Conservation (phyloP, 2,329 filamentous ascomycete genomes). For the Clonostachys solani region DNA sequence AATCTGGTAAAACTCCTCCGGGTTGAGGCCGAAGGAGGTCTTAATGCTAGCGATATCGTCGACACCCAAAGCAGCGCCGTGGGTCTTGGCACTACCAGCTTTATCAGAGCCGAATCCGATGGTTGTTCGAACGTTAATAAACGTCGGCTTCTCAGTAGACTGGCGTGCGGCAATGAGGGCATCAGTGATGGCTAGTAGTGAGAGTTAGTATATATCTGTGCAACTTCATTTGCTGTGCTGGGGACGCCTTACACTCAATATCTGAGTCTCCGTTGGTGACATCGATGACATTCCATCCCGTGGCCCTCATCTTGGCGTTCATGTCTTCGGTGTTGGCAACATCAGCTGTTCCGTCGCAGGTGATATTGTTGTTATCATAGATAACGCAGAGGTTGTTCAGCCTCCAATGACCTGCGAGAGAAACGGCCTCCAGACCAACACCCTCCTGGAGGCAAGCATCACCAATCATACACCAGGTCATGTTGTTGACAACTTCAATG, state of each 20-base stretch:
- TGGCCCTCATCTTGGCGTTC: slow-evolving; percentile 53
- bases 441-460: slow-evolving; percentile 57
- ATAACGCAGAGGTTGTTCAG: slow-evolving; percentile 53
- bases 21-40: slow-evolving; percentile 20
- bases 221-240: too few species aligned
- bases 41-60: slow-evolving; percentile 41
- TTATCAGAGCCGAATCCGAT: slow-evolving; percentile 46
- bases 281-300: slow-evolving; percentile 51
- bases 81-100: slow-evolving; percentile 46
- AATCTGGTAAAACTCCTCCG: slow-evolving; percentile 25
- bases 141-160: slow-evolving; percentile 43
- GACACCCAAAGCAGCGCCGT: slow-evolving; percentile 52
- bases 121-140: slow-evolving; percentile 52
- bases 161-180: background rate
- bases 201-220: background rate
- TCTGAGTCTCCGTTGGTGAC: slow-evolving; percentile 48
- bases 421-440: slow-evolving; percentile 51
- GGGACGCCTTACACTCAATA: slow-evolving; percentile 20
- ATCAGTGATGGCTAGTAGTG: background rate
- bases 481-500: slow-evolving; percentile 42
- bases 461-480: slow-evolving; percentile 52
- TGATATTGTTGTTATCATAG: slow-evolving; percentile 59
- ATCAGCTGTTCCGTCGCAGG: slow-evolving; percentile 53
- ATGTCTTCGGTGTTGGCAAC: slow-evolving; percentile 49
- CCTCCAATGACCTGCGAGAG: slow-evolving; percentile 49